Base-by-base conservation (phyloP, 2,329 filamentous ascomycete species). In the Xylaria digitata region DNA sequence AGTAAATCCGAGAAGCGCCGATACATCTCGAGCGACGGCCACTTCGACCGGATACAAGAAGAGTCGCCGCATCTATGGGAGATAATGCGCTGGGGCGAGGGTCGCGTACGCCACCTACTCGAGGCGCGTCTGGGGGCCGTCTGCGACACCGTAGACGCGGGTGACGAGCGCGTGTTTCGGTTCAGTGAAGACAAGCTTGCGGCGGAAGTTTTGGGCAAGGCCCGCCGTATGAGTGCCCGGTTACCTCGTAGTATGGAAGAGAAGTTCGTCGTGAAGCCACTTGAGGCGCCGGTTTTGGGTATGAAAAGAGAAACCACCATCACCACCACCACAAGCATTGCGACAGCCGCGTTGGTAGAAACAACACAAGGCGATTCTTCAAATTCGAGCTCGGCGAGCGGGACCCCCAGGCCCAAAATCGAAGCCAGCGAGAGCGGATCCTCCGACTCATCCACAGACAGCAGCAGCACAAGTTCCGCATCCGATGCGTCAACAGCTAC, bases 181-280 rank as follows among this genome's bases (percentile, higher is more conserved):
- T 81, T 97, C 26, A 96, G 85, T 72, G 86, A 92, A 74, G 81
- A 84, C 13, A 97, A 94, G 76, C 85, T 97, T 0, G 75, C 91
- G 6, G 75, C 79, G 1, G 84, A 90, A 62, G 75, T 98, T 0
- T 69, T 94, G 6, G 75, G 79, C 19, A 98, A 97, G 78, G 93
- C 94, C 5, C 84, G 85, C 67, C 84, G 83, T 5, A 91, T 96
- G 84, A 69, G 83, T 85, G n/a, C 79, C 81, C 4, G 82, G 80
- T 80, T 98, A 9, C 94, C 96, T 1, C 80, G 83, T 6, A 97
- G 91, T 72, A 86, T 99, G 84, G 95, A 97, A 76, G 92, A 96
- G 53, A 90, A 88, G 48, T 96, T 97, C 72, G 88, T 99, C 8
- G 87, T 85, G 58, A 90, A 90, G 74, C 86, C 87, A 1, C 82